Percentiles rank a stretch among this genome's conserved stretches.
Evolutionary conservation across 2,329 filamentous ascomycete genomes (phyloP).

Genomic region (Diaporthe ilicicola): DNA sequence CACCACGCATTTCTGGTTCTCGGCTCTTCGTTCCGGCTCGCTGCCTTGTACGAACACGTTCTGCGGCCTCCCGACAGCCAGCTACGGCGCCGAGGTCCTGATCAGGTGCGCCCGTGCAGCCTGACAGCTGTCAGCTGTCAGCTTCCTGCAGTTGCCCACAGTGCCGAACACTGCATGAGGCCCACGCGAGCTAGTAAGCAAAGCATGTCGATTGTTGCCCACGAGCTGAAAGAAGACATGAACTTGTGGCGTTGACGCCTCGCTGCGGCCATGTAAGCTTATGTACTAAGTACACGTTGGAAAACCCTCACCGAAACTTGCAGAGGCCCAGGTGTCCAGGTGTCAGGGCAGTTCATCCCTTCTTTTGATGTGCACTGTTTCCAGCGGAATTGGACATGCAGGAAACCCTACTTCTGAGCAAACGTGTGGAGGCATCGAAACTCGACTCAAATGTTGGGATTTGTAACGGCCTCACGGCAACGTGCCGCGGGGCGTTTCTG

Average conservation of each 20-base stretch:
- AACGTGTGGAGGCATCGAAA: not conserved
- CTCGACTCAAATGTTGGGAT: not conserved
- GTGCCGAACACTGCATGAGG: constrained; percentile 20
- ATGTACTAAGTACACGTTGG: not conserved
- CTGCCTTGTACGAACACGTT: not conserved
- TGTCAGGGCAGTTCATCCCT: too few species aligned
- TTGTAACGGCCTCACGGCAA: constrained; percentile 9
- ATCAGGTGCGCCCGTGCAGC: not conserved
- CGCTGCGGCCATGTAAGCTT: constrained; percentile 18
- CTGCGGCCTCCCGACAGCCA: constrained; percentile 1
- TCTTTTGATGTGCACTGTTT: too few species aligned
- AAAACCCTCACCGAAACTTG: constrained; percentile 11
- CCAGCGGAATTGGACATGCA: too few species aligned
- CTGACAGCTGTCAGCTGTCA: constrained; percentile 16
- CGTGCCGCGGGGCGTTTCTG: constrained; percentile 17
- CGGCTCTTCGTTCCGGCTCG: not conserved
- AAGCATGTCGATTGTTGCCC: not conserved
- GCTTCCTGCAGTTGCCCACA: not conserved
- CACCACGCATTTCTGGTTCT: not conserved
- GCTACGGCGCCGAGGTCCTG: too few species aligned
- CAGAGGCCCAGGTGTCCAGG: too few species aligned
- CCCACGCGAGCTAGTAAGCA: not conserved
- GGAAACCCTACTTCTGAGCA: not conserved
- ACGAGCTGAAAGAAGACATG: not conserved
- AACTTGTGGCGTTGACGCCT: not conserved